phyloP scores from a whole-genome alignment of 257 asterid species.

The Gynochthodes officinalis region DNA sequence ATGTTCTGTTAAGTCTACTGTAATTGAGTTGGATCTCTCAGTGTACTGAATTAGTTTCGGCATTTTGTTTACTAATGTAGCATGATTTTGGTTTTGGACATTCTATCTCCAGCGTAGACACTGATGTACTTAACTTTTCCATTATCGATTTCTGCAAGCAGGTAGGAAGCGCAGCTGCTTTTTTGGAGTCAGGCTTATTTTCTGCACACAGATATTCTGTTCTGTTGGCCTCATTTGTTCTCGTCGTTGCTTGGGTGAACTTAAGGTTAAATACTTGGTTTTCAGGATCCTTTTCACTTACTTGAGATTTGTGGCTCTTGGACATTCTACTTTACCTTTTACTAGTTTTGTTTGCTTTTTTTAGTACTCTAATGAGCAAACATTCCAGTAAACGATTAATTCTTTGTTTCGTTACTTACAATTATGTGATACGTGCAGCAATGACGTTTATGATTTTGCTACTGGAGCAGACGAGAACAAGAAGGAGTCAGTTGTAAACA shows the following conservation, averaged over 20 bases:
- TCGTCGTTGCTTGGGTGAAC: constrained; percentile 82
- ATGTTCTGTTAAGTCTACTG: too few relatives aligned
- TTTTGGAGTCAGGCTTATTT: constrained; percentile 62
- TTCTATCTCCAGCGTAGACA: too few relatives aligned
- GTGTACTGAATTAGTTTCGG: too few relatives aligned
- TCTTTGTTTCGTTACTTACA: constrained; percentile 14
- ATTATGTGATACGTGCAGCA: constrained; percentile 56
- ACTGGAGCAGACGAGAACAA: constrained; percentile 91
- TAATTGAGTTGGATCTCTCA: too few relatives aligned
- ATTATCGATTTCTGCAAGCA: constrained; percentile 31
- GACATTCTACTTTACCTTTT: not conserved
- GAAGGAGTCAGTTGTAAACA: constrained; percentile 90
- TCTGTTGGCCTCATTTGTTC: constrained; percentile 68
- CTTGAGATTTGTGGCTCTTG: not conserved
- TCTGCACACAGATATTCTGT: constrained; percentile 49
- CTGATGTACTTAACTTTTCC: too few relatives aligned
- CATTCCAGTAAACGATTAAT: too few relatives aligned
- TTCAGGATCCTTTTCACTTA: too few relatives aligned
- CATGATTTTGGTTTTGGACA: too few relatives aligned
- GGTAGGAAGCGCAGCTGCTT: constrained; percentile 97
- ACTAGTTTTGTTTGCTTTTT: too few relatives aligned
- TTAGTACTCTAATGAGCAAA: too few relatives aligned
- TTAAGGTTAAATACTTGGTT: constrained; percentile 62
- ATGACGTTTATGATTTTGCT: constrained; percentile 93
- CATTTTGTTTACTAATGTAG: too few relatives aligned